Percentiles rank a stretch among this genome's conserved stretches.
phyloP scores from a whole-genome alignment of 169 alveolate species.

The Plasmodium relictum region DNA sequence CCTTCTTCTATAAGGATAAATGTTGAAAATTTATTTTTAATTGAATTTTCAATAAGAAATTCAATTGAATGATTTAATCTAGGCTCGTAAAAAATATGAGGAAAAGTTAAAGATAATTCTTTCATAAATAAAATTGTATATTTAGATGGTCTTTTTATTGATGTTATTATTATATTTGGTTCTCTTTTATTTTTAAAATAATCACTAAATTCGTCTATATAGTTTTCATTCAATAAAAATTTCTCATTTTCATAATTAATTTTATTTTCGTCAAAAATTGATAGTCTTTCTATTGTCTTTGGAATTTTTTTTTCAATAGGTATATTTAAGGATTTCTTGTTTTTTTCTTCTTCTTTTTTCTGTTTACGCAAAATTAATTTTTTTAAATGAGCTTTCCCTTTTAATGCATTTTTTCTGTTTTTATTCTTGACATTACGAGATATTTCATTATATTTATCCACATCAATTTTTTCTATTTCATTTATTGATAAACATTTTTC shows the following conservation, averaged over 20 bases:
- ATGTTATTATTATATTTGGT: constrained; percentile 94
- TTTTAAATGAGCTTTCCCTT: constrained; percentile 69
- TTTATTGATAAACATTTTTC: constrained; percentile 51
- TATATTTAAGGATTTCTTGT: constrained; percentile 49
- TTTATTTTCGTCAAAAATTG: constrained; percentile 70
- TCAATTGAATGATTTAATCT: constrained; percentile 86
- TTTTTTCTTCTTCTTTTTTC: constrained; percentile 71
- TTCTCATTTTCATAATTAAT: constrained; percentile 44
- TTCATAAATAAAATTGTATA: constrained; percentile 90
- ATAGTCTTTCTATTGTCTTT: constrained; percentile 48
- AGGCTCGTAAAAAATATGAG: constrained; percentile 93
- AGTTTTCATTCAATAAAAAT: constrained; percentile 63
- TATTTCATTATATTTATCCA: constrained; percentile 41
- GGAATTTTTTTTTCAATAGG: constrained; percentile 77
- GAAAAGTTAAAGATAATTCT: constrained; percentile 92
- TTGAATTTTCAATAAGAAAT: constrained; percentile 89
- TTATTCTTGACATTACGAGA: constrained; percentile 55
- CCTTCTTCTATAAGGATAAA: constrained; percentile 93
- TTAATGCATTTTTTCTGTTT: constrained; percentile 48
- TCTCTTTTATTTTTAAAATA: constrained; percentile 89
- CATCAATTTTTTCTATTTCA: constrained; percentile 75
- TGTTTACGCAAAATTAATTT: constrained; percentile 61
- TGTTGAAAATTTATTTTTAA: constrained; percentile 91
- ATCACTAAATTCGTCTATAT: constrained; percentile 92
- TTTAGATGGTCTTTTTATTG: constrained; percentile 91